Base-by-base conservation (phyloP, 2,329 filamentous ascomycete genomes). In the Coccinonectria pachysandricola region DNA sequence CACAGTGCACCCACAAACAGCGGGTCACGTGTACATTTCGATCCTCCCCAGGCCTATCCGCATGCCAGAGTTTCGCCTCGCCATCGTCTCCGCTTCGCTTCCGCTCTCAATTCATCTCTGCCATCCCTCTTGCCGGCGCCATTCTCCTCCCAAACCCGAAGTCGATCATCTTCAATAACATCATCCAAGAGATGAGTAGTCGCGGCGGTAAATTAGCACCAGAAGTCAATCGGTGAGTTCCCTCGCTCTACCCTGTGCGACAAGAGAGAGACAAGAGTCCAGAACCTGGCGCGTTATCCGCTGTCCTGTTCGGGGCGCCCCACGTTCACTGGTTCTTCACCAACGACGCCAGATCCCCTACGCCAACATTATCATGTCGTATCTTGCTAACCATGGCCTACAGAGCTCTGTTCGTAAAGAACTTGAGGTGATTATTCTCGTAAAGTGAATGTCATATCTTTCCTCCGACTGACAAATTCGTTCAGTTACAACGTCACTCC, bases 381-480 rank as follows among this genome's bases (percentile, higher is more conserved):
- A 26, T 28, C 18, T 37, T 35, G 37, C 57, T 62, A 43, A 62
- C 56, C 13, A 4, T 30, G 24, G 5, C 28, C 24, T 42, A 39
- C 46, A 94, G 88, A 79, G 88, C 91, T 79, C 83, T 98, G 69
- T 96, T 96, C 75, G 88, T 96, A 53, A 96, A 96, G 84, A 96
- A 98, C 75, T 75, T 96, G 68, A 93, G 83, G 85, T 92, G 61
- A n/a, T n/a, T n/a, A n/a, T n/a, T n/a, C n/a, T n/a, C n/a, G n/a
- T n/a, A n/a, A n/a, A n/a, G n/a, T n/a, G n/a, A n/a, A n/a, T n/a
- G n/a, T n/a, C n/a, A n/a, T n/a, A n/a, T 31, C 31, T 31, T 21
- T 34, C 7, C 24, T 12, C 16, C 36, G 20, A 39, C 45, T 52
- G 41, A 75, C 71, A 61, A 75, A 74, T 60, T 71, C 74, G 65